phyloP scores from a whole-genome alignment of 306 rosid species.

The Potentilla sterilis region DNA sequence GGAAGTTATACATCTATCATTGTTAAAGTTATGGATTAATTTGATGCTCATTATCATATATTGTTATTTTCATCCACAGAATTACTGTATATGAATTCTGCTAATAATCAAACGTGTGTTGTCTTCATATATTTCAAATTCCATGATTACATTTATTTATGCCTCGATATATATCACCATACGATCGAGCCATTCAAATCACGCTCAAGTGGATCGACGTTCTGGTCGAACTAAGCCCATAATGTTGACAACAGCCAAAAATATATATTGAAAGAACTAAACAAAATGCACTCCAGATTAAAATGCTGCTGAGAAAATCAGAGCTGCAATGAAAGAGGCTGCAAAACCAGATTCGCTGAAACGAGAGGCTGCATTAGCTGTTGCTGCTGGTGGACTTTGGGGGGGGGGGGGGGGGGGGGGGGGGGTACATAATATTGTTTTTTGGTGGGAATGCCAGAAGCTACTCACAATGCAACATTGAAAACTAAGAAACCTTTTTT shows the following conservation, averaged over 20 bases:
- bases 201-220: background rate
- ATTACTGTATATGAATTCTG: too few relatives aligned
- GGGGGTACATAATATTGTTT: too few relatives aligned
- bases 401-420: background rate
- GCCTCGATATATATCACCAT: too few relatives aligned
- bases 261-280: background rate
- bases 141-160: slow-evolving; percentile 10
- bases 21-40: too few relatives aligned
- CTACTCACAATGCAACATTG: too few relatives aligned
- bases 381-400: background rate
- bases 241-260: background rate
- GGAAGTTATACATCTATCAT: too few relatives aligned
- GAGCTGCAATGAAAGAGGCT: slow-evolving; percentile 22
- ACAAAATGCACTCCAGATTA: background rate
- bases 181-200: background rate
- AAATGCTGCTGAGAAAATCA: background rate
- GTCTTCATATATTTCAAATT: too few relatives aligned
- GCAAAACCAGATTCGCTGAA: slow-evolving; percentile 24
- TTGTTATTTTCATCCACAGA: too few relatives aligned
- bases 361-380: slow-evolving; percentile 3
- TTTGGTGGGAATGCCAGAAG: too few relatives aligned
- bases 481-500: too few relatives aligned
- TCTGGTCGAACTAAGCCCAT: background rate
- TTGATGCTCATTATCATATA: too few relatives aligned
- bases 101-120: too few relatives aligned